These are phyloP conservation scores for Termitomyces sp. DNA, from an alignment of 768 basidiomycete species.

Conservation along the genomic window DNA sequence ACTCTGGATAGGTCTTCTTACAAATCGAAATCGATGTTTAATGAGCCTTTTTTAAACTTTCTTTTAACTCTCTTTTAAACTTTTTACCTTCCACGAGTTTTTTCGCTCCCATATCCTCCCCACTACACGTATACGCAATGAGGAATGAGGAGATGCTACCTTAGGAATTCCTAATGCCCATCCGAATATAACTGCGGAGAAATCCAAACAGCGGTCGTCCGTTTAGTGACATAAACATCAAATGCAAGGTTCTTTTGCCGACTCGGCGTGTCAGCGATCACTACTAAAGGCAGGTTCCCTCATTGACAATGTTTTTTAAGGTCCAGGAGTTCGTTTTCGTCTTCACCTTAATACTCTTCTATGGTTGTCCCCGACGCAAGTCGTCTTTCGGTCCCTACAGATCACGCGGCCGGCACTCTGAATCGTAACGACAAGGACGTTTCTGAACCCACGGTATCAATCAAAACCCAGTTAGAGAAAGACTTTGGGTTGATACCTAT, in stretches of 20 bases:
- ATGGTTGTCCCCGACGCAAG: background rate
- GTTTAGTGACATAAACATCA: background rate
- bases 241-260: background rate
- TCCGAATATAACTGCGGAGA: background rate
- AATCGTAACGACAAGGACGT: background rate
- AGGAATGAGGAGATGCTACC: no score
- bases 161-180: no score
- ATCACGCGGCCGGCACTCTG: no score
- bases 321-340: background rate
- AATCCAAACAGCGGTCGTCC: background rate
- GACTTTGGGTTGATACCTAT: slow-evolving; percentile 6
- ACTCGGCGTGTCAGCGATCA: background rate
- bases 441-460: background rate
- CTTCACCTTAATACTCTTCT: background rate
- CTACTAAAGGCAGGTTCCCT: background rate
- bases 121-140: no score
- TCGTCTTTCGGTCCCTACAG: background rate
- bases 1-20: background rate
- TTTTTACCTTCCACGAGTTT: background rate
- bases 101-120: background rate
- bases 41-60: no score
- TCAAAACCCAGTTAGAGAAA: background rate
- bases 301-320: background rate
- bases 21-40: background rate
- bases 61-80: no score